phyloP scores from a whole-genome alignment of 2,329 filamentous ascomycete species.

The Thermothelomyces thermophilus region DNA sequence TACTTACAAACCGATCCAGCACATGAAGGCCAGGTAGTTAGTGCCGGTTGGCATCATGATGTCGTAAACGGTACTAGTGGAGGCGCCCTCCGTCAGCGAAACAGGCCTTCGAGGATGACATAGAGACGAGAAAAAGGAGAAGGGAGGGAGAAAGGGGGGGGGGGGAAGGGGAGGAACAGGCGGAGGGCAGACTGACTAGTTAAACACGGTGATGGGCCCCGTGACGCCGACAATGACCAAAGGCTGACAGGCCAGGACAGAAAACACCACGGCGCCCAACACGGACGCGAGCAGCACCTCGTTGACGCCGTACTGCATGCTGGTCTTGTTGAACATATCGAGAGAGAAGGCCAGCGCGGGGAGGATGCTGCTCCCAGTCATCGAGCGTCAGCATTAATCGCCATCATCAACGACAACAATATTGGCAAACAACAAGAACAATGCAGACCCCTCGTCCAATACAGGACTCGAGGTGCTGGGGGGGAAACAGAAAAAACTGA shows the following conservation, averaged over 20 bases:
- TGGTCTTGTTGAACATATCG: conserved; percentile 87
- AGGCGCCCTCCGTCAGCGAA: neutral
- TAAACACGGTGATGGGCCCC: conserved; percentile 87
- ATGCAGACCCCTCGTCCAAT: too few relatives aligned
- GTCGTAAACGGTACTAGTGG: conserved; percentile 72
- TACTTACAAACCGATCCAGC: conserved; percentile 77
- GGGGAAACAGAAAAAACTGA: conserved; percentile 34
- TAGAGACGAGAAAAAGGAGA: too few relatives aligned
- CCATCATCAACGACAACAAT: too few relatives aligned
- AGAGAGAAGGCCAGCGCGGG: conserved; percentile 83
- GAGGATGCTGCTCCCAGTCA: conserved; percentile 56
- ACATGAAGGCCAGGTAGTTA: conserved; percentile 85
- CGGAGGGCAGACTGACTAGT: conserved; percentile 53
- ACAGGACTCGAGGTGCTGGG: too few relatives aligned
- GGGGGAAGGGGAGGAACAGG: too few relatives aligned
- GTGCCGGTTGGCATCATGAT: conserved; percentile 73
- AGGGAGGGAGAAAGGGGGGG: too few relatives aligned
- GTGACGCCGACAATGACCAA: conserved; percentile 88
- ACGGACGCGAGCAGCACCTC: conserved; percentile 85
- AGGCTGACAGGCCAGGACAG: conserved; percentile 73
- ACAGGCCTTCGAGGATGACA: too few relatives aligned
- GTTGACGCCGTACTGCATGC: conserved; percentile 81
- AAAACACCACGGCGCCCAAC: conserved; percentile 73
- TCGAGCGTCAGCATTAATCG: neutral
- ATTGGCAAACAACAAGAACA: too few relatives aligned